Percentiles rank a stretch among this genome's conserved stretches.
Evolutionary conservation across 768 basidiomycete genomes (phyloP).

Genomic region (Leccinum aurantiacum): DNA sequence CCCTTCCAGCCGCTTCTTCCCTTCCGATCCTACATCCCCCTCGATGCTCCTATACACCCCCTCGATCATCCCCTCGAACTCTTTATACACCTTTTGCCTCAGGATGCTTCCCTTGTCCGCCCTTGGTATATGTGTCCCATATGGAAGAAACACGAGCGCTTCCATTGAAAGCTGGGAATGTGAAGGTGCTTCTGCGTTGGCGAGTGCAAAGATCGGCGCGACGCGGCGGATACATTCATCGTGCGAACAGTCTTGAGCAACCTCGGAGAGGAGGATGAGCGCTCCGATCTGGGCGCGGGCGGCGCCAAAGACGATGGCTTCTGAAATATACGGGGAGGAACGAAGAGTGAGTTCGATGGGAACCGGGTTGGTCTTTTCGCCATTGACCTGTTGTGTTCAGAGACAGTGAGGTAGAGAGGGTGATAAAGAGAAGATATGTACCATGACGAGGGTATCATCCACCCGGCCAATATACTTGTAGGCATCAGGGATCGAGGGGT

Average conservation of each 20-base stretch:
- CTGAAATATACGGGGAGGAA: constrained; percentile 38
- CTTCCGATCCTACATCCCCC: constrained; percentile 32
- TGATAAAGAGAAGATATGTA: neutral
- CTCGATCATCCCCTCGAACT: constrained; percentile 47
- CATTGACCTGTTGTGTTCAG: constrained; percentile 33
- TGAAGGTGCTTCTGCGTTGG: constrained; percentile 50
- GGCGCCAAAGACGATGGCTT: constrained; percentile 56
- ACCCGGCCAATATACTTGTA: constrained; percentile 54
- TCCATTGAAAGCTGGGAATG: constrained; percentile 55
- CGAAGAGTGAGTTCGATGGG: constrained; percentile 54
- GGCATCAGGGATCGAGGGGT: constrained; percentile 40
- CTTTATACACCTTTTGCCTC: constrained; percentile 48
- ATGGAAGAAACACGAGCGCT: constrained; percentile 49
- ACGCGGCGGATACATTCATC: constrained; percentile 38
- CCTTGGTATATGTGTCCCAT: constrained; percentile 47
- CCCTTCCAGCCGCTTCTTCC: constrained; percentile 11
- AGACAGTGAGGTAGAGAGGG: constrained; percentile 13
- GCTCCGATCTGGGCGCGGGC: constrained; percentile 49
- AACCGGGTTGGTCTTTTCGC: constrained; percentile 59
- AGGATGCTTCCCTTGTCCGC: constrained; percentile 54
- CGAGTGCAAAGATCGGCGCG: constrained; percentile 42
- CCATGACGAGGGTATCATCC: constrained; percentile 53
- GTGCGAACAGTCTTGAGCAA: constrained; percentile 26
- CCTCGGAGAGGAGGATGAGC: constrained; percentile 50
- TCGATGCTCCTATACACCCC: constrained; percentile 44